Evolutionary conservation across 139 green algal genomes (phyloP), one percentile per base, ranked within the genome.

Genomic region (Haematococcus sp.): DNA sequence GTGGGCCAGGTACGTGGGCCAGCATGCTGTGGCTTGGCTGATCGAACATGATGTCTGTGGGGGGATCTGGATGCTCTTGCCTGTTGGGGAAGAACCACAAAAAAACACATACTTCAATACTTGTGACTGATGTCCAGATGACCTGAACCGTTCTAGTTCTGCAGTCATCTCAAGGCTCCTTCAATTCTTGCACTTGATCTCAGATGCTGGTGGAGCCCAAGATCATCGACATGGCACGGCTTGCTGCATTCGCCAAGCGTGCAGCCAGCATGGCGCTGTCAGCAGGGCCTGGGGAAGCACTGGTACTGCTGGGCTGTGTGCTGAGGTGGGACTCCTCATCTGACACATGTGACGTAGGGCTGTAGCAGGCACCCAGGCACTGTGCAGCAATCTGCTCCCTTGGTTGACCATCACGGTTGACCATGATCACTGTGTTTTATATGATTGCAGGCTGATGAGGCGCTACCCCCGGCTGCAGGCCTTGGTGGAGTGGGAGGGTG

Each of bases 401-500:
- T n/a, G 5, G 55, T 16, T 64, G 55, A 7, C 27, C 7, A 34
- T 64, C 9, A 30, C 7, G 55, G 25, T 7, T 64, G 7, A 15
- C 9, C 7, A 25, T 64, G n/a, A 34, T 64, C 25, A 15, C 55
- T 34, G 25, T 11, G 9, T 11, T n/a, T n/a, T 11, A 64, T 11
- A 34, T 15, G 13, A 9, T 34, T 32, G 54, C 80, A 87, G 83
- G 65, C 46, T 88, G 23, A 27, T 91, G 19, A 75, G 76, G 32
- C 70, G 80, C 20, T 84, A 92, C 70, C 79, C 80, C 15, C 81
- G 81, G 33, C 84, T 96, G 54, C 54, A 79, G 23, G 66, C 66
- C 67, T 76, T 93, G 82, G 79, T 96, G 54, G 86, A 93, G 33
- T 85, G 89, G 65, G 91, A 94, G 51, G 79, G 81, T 11, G 90